Base-by-base conservation (phyloP, 306 rosid genomes). In the Inga laurina region DNA sequence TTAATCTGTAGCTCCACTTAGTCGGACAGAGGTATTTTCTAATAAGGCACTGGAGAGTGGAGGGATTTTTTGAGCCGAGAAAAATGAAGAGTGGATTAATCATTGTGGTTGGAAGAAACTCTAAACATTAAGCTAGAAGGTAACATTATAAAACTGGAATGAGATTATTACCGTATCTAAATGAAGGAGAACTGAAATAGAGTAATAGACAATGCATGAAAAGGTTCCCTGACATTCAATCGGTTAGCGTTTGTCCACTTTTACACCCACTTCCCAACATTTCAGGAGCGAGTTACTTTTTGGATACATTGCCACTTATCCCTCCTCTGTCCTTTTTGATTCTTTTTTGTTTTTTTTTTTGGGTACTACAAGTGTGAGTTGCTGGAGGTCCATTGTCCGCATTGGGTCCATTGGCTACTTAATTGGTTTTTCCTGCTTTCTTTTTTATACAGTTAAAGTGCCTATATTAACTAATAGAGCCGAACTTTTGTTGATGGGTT, bases 401-500 rank as follows among this genome's bases (percentile, higher is more conserved):
- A 16, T 52, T 15, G 57, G 57, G 57, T 52, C n/a, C 57, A 52
- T 52, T 19, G 16, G n/a, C 30, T 57, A 30, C 9, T 22, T 59
- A n/a, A 59, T 22, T 27, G 30, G 30, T 27, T 27, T 45, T 45
- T 56, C 4, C 16, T 21, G 32, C 3, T 3, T 22, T 24, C 15
- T 62, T 62, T 76, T 69, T 1, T 70, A 4, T 41, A 34, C 45
- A 43, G 32, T 67, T 84, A 35, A 65, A 67, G 39, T 77, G 65
- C 39, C 69, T 57, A 19, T 68, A 27, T 68, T 66, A 43, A 56
- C 65, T 77, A 16, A 67, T 51, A 4, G 46, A 57, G 65, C 67
- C 12, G n/a, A 75, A 75, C 57, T 43, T 82, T 72, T 27, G 70
- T 22, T n/a, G 79, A 44, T 11, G 59, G 19, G 22, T 73, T 43